A percentile compares a stretch with the other conserved stretches of the same genome.
phyloP scores from a whole-genome alignment of 2,329 filamentous ascomycete genomes.

The Simplicillium aogashimaense region DNA sequence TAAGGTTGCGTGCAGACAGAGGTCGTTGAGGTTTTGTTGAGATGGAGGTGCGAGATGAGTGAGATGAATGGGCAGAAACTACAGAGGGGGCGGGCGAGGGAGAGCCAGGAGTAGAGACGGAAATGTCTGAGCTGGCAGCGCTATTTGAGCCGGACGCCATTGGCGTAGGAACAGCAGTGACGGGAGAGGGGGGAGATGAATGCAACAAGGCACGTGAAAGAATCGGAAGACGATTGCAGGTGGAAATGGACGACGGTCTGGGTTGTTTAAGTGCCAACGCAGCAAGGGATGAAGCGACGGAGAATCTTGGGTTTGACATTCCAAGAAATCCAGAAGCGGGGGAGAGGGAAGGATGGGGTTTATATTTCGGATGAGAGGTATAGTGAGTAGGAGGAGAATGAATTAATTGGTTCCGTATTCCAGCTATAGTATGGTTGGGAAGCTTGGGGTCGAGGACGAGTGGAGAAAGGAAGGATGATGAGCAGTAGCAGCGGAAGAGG shows the following conservation, averaged over 20 bases:
- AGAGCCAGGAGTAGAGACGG: slow-evolving; percentile 44
- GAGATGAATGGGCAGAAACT: slow-evolving; percentile 35
- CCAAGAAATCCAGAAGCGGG: not conserved
- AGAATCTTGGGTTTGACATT: slow-evolving; percentile 7
- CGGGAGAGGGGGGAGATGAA: slow-evolving; percentile 3
- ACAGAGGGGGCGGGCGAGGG: slow-evolving; percentile 36
- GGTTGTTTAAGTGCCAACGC: too few species aligned
- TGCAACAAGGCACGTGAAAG: slow-evolving; percentile 1
- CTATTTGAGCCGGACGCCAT: slow-evolving; percentile 23
- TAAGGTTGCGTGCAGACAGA: slow-evolving; percentile 38
- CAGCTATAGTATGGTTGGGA: too few species aligned
- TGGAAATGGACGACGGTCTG: slow-evolving; percentile 2
- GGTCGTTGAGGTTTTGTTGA: slow-evolving; percentile 38
- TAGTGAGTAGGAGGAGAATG: slow-evolving; percentile 2
- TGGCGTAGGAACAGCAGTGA: slow-evolving; percentile 1
- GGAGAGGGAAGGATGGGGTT: not conserved
- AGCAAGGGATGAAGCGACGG: slow-evolving; percentile 1
- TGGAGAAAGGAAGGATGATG: slow-evolving; percentile 1
- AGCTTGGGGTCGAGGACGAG: not conserved
- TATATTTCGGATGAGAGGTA: slow-evolving; percentile 1
- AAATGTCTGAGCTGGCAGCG: slow-evolving; percentile 38
- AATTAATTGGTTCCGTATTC: too few species aligned
- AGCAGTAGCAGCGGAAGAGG: slow-evolving; percentile 1
- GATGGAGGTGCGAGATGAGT: slow-evolving; percentile 38
- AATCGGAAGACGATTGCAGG: slow-evolving; percentile 11